phyloP scores from a whole-genome alignment of 169 alveolate genomes.

The Sarcocystis neurona region DNA sequence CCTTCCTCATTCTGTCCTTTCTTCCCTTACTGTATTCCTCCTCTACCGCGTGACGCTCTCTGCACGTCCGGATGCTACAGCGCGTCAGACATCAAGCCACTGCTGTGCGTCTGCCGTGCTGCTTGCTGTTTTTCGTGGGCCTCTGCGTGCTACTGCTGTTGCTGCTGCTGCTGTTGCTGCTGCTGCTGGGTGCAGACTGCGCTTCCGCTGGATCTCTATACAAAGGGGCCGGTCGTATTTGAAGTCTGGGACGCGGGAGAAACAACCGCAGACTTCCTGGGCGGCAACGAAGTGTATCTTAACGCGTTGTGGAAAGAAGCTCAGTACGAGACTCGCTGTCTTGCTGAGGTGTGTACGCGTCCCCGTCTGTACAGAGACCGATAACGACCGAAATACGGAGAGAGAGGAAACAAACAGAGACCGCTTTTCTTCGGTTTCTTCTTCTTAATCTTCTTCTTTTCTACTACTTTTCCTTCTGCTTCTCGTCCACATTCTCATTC shows the following conservation, averaged over 20 bases:
- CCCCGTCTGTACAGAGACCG: no score
- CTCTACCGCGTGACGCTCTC: not conserved
- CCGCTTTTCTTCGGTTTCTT: no score
- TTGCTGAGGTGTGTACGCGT: conserved; percentile 68
- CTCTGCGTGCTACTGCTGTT: not conserved
- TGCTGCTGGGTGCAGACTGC: conserved; percentile 30
- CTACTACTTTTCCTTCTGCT: no score
- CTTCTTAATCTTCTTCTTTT: no score
- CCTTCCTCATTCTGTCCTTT: not conserved
- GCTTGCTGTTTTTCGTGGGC: not conserved
- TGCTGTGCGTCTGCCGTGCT: no score
- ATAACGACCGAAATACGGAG: no score
- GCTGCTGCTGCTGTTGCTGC: not conserved
- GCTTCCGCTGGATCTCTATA: conserved; percentile 69
- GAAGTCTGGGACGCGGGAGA: conserved; percentile 77
- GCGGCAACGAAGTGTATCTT: conserved; percentile 67
- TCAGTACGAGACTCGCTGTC: conserved; percentile 65
- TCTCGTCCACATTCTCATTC: no score
- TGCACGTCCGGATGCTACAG: not conserved
- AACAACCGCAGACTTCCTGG: conserved; percentile 69
- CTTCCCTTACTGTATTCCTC: not conserved
- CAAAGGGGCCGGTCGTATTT: conserved; percentile 69
- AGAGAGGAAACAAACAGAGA: no score
- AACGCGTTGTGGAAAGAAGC: conserved; percentile 64
- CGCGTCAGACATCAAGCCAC: no score